Base-by-base conservation (phyloP, 73 alveolate species). In the Diophrys appendiculata region DNA sequence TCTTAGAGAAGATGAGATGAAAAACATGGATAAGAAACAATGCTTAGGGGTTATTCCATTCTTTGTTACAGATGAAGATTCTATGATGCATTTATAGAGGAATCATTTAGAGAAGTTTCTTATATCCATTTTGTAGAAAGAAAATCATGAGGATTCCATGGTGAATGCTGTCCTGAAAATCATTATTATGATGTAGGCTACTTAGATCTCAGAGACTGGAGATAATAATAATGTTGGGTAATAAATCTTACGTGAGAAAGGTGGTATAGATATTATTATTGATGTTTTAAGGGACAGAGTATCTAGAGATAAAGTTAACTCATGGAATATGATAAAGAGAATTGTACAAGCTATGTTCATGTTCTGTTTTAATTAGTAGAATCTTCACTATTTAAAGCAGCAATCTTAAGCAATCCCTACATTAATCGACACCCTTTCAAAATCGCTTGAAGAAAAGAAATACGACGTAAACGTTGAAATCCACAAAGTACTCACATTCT, bases 401-500 rank as follows among this genome's bases (percentile, higher is more conserved):
- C 70, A 82, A 56, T 60, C 32, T 34, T 32, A 52, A 54, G 26
- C 31, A 3, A 27, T 82, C 8, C 32, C 56, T 0, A 73, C 26
- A 27, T 14, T 73, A 2, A 76, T 82, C 0, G 90, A 82, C 64
- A 1, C 53, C 2, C 56, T 82, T 2, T 13, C 35, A 0, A 73
- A 65, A 73, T 26, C 82, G 18, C 26, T 33, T 14, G 84, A 73
- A 60, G 28, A 33, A 2, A 55, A 56, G 3, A 22, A 72, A 68
- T 27, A 31, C 18, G 85, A 73, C 13, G 76, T 72, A 22, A 34
- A 56, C 0, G 68, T 82, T n/a, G 52, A 79, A 13, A 69, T 82
- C 26, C 30, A 71, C 2, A 82, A 82, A 74, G 65, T 82, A 0
- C 69, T 82, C 52, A 82, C 90, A 8, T 82, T 73, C 77, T 82